Evolutionary conservation across 1,284 basidiomycete genomes (phyloP), one percentile per base, ranked within the genome.

Genomic region (Gomphus bonarii): DNA sequence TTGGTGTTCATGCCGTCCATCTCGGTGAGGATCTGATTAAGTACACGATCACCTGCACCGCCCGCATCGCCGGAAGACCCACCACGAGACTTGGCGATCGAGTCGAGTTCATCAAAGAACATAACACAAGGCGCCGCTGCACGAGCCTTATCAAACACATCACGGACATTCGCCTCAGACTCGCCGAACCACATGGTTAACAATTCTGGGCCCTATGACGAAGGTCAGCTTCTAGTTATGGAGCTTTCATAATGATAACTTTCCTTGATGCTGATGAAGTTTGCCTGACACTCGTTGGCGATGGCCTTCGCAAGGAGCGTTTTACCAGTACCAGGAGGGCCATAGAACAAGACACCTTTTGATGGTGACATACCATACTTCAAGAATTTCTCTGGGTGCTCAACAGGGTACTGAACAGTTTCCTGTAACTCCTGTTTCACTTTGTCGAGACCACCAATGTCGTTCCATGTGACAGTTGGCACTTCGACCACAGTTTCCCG

Each of bases 171-270:
- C 63, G 95, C 95, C 74, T 99, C 97, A 6, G 94, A 97, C 78
- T 99, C 97, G 83, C 97, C 97, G 73, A 99, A 99, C 95, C 95
- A 99, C 97, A 99, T 99, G 11, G 95, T 99, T 42, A 95, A 82
- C 18, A 98, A 79, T 74, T 98, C 95, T 63, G 95, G 95, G 62
- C 95, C 95, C 85, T 93, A 72, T 8, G 49, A 12, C 9, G 11
- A 65, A 69, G 59, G 65, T 69, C 62, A 56, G 38, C 60, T 47
- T 63, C 58, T 18, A 51, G 20, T 36, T 20, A 42, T 18, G 42
- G 20, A 36, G 35, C 53, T 38, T 9, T 40, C 7, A 43, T 28
- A 54, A 25, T 22, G 35, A 38, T 62, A 71, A n/a, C n/a, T 47
- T 60, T 81, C 84, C 81, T 93, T 92, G 79, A 95, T 95, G 63